Evolutionary conservation across 106 monocot genomes (phyloP).

Genomic region (Dendrobium huoshanense): DNA sequence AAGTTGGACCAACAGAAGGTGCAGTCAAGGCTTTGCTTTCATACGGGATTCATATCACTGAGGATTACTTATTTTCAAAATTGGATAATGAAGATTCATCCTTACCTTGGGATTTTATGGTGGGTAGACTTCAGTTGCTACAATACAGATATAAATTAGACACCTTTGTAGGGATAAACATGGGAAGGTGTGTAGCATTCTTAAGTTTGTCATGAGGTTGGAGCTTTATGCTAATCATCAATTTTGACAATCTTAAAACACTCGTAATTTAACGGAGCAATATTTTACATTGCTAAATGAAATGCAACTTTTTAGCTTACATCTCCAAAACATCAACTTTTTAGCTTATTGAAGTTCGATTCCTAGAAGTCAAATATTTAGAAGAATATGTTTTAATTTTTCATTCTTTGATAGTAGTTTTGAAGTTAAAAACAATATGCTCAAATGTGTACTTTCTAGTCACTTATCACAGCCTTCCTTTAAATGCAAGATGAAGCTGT

Average conservation of each 20-base stretch:
- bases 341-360: not conserved
- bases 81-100: slow-evolving; percentile 23
- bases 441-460: not conserved
- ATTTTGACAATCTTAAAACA: not conserved
- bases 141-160: slow-evolving; percentile 76
- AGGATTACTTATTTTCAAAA: slow-evolving; percentile 49
- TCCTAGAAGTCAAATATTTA: not conserved
- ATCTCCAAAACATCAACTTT: not conserved
- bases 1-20: slow-evolving; percentile 63
- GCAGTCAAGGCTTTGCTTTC: slow-evolving; percentile 62
- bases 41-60: slow-evolving; percentile 68
- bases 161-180: slow-evolving; percentile 89
- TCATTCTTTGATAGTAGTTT: not conserved
- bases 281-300: not conserved
- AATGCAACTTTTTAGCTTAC: not conserved
- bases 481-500: not conserved
- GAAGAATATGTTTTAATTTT: not conserved
- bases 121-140: slow-evolving; percentile 66
- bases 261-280: not conserved
- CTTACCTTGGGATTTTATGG: slow-evolving; percentile 45
- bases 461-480: not conserved
- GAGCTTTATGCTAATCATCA: not conserved
- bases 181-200: slow-evolving; percentile 65
- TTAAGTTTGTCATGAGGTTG: slow-evolving; percentile 1
- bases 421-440: not conserved